Percentiles rank a stretch among this genome's conserved stretches.
These are phyloP conservation scores for Fusarium cicatricum DNA, from an alignment of 2,329 filamentous ascomycete species.

Conservation along the genomic window DNA sequence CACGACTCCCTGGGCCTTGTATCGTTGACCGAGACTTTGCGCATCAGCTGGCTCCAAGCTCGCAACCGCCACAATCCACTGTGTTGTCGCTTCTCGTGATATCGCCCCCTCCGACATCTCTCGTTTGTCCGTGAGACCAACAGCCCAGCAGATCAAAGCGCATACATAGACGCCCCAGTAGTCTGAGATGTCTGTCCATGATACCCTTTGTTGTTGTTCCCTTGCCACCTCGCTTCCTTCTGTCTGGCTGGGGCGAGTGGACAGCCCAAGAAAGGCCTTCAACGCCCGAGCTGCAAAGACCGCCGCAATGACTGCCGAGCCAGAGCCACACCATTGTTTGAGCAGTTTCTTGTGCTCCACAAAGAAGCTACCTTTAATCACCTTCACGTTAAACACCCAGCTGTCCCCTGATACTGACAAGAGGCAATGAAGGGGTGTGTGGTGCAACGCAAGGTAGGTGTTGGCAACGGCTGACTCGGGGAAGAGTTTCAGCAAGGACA, in stretches of 20 bases:
- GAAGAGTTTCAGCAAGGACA: slow-evolving; percentile 53
- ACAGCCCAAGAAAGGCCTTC: slow-evolving; percentile 52
- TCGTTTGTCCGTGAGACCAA: slow-evolving; percentile 48
- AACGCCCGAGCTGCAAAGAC: slow-evolving; percentile 62
- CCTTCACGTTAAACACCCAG: slow-evolving; percentile 65
- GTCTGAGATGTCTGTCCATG: slow-evolving; percentile 54
- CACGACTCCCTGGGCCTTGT: slow-evolving; percentile 57
- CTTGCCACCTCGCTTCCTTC: slow-evolving; percentile 7
- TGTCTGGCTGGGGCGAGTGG: neutral
- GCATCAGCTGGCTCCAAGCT: slow-evolving; percentile 51
- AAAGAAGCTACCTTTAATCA: slow-evolving; percentile 55
- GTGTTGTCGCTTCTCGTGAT: slow-evolving; percentile 43
- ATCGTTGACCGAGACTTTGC: slow-evolving; percentile 48
- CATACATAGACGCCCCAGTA: slow-evolving; percentile 67
- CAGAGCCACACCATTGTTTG: slow-evolving; percentile 55
- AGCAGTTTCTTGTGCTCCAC: slow-evolving; percentile 57
- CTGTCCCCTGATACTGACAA: slow-evolving; percentile 66
- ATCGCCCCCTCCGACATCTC: slow-evolving; percentile 26
- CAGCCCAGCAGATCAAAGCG: slow-evolving; percentile 67
- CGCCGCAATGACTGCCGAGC: slow-evolving; percentile 55
- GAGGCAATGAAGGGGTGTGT: slow-evolving; percentile 66
- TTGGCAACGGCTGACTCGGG: slow-evolving; percentile 55
- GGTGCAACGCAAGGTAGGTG: slow-evolving; percentile 64
- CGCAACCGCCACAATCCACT: slow-evolving; percentile 54
- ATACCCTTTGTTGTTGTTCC: slow-evolving; percentile 14